Evolutionary conservation across 192 early-diverging fungal genomes (phyloP), one percentile per base, ranked within the genome.

Genomic region (Backusella macrospora): DNA sequence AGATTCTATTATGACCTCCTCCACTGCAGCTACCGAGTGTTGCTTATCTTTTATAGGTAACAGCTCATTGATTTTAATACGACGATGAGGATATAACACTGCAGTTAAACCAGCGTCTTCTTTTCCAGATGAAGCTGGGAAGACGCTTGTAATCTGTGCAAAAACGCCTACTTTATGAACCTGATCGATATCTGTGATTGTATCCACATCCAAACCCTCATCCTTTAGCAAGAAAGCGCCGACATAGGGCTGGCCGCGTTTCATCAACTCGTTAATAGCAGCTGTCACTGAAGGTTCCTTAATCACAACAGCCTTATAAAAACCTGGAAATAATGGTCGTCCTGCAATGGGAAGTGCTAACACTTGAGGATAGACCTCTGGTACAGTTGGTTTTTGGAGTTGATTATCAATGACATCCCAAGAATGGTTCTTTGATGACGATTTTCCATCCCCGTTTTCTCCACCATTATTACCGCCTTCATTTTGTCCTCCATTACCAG

Each of bases 301-400:
- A 69, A 99, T 95, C 29, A 96, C 95, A 29, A 99, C 91, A 6
- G 96, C 95, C 84, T 99, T 99, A 86, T 98, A 99, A 78, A 97
- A 96, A 34, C 96, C 96, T 21, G 98, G 98, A 73, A 99, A 99
- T 23, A 99, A 82, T 18, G 96, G 96, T 26, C 98, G 87, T 10
- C 95, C 86, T 16, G 95, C 93, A 67, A 99, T 92, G 0, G 98
- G 98, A 39, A 99, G 86, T 21, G 96, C 95, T 74, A 99, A 85
- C 0, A 98, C 91, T 73, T 97, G 95, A 6, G 98, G 94, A 76
- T 97, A 99, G 52, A 92, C 89, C 45, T 96, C 94, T 6, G 97
- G 97, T 8, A 97, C 92, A 7, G 92, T 88, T 13, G 91, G 91
- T 75, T 91, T 92, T 76, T 91, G 86, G 18, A 92, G 77, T 42